Evolutionary conservation across 2,329 filamentous ascomycete species (phyloP).

Genomic region (Exophiala phaeomuriformis): DNA sequence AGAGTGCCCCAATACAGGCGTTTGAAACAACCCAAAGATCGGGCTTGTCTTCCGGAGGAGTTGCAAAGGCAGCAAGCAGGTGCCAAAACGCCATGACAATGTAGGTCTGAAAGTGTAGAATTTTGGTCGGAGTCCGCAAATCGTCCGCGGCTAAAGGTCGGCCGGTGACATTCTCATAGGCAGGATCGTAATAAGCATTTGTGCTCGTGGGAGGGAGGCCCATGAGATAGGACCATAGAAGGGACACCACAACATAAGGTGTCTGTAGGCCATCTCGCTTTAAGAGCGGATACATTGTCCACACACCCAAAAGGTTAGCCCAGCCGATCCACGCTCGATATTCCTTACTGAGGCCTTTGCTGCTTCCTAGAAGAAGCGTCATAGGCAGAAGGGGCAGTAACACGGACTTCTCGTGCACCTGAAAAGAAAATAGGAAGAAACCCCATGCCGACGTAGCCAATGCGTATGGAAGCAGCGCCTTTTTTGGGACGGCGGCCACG

Average conservation of each 20-base stretch:
- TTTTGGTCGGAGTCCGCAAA: slow-evolving; percentile 42
- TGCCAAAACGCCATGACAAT: slow-evolving; percentile 75
- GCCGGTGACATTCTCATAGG: slow-evolving; percentile 22
- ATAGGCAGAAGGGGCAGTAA: slow-evolving; percentile 86
- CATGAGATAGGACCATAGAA: slow-evolving; percentile 86
- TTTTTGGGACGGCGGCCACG: slow-evolving; percentile 70
- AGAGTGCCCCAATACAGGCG: slow-evolving; percentile 74
- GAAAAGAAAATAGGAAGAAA: slow-evolving; percentile 96
- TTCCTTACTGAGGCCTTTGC: slow-evolving; percentile 67
- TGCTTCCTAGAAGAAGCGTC: slow-evolving; percentile 75
- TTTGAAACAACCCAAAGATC: slow-evolving; percentile 94
- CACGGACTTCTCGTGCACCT: slow-evolving; percentile 97
- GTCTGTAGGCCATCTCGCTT: slow-evolving; percentile 74
- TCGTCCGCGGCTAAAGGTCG: slow-evolving; percentile 22
- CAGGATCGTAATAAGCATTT: slow-evolving; percentile 23
- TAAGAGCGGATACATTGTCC: slow-evolving; percentile 91
- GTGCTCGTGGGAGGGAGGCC: slow-evolving; percentile 65
- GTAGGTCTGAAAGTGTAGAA: slow-evolving; percentile 73
- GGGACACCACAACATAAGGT: slow-evolving; percentile 75
- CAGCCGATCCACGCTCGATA: slow-evolving; percentile 90
- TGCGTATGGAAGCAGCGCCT: slow-evolving; percentile 67
- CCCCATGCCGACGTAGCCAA: slow-evolving; percentile 85
- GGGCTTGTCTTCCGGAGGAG: slow-evolving; percentile 67
- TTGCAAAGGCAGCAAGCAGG: slow-evolving; percentile 59
- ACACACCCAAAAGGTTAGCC: slow-evolving; percentile 78